These are phyloP conservation scores for Pseudogymnoascus sp. DNA, from an alignment of 2,329 filamentous ascomycete genomes.

Conservation along the genomic window DNA sequence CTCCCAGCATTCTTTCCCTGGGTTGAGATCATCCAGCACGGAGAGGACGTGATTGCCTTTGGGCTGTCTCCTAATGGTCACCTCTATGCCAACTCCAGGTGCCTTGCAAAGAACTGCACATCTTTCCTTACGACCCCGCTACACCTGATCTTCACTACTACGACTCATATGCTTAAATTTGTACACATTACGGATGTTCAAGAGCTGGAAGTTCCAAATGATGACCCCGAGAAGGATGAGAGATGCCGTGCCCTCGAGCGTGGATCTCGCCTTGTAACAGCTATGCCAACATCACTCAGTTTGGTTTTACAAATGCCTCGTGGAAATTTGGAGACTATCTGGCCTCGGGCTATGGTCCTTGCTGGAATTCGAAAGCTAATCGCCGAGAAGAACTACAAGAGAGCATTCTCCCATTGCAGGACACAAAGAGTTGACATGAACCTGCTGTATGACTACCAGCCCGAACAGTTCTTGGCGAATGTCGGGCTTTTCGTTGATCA, in stretches of 20 bases:
- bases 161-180: slow-evolving; percentile 87
- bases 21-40: slow-evolving; percentile 25
- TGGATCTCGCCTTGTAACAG: slow-evolving; percentile 77
- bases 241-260: slow-evolving; percentile 86
- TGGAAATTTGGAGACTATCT: slow-evolving; percentile 93
- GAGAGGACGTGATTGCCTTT: slow-evolving; percentile 23
- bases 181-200: slow-evolving; percentile 65
- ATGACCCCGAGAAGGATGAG: slow-evolving; percentile 88
- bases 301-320: slow-evolving; percentile 90
- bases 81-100: slow-evolving; percentile 66
- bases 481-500: slow-evolving; percentile 75
- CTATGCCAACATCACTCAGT: slow-evolving; percentile 79
- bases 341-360: slow-evolving; percentile 82
- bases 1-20: slow-evolving; percentile 28
- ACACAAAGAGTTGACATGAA: slow-evolving; percentile 97
- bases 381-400: slow-evolving; percentile 69
- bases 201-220: slow-evolving; percentile 71
- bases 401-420: slow-evolving; percentile 79
- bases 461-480: slow-evolving; percentile 71
- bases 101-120: slow-evolving; percentile 79
- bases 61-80: slow-evolving; percentile 69
- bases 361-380: slow-evolving; percentile 80
- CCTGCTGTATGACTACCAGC: slow-evolving; percentile 88
- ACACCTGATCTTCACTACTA: slow-evolving; percentile 88
- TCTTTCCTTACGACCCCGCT: slow-evolving; percentile 76